Evolutionary conservation across 2,329 filamentous ascomycete species (phyloP), one percentile per base, ranked within the genome.

Genomic region (Calonectria ilicicola): DNA sequence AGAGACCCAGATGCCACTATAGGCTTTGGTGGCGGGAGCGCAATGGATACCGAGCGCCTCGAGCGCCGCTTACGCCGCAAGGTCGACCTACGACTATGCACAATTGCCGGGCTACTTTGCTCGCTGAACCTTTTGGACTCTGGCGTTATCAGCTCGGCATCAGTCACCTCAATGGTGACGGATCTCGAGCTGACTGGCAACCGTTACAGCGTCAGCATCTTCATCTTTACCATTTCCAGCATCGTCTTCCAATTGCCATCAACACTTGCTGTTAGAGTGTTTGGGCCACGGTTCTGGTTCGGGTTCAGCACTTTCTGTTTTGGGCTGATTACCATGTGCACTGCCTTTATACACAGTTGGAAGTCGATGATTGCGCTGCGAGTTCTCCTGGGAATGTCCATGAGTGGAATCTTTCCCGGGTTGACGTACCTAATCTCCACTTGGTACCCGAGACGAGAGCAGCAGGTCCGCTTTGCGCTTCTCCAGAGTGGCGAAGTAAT

Each of bases 341-440:
- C 65, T 10, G 65, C 65, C 23, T 70, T 70, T n/a, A 56, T 70
- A 9, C 63, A 62, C 38, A 70, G 17, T 63, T 70, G 68, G 68
- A 44, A 63, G 40, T 5, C 44, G 12, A 65, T 70, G 63, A 62
- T 70, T 51, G 63, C 68, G 0, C 44, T 70, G 6, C 15, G 68
- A 26, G 51, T 70, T 0, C 26, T 70, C 4, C 51, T 70, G 17
- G 68, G 68, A 17, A 44, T 66, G 23, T 17, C 51, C 32, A 66
- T 66, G 68, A 62, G 62, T 9, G 68, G 68, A 9, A 60, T 66
- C 8, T 70, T 60, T n/a, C 68, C 68, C 2, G 63, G 68, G 7
- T 21, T 65, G 38, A 66, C 63, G 2, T 70, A 70, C 32, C 17
- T 70, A 5, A 40, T 70, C 32, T 66, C 63, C 3, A 44, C 62